Evolutionary conservation across 139 green algal genomes (phyloP), one percentile per base, ranked within the genome.

Genomic region (Auxenochlorella pyrenoidosa): DNA sequence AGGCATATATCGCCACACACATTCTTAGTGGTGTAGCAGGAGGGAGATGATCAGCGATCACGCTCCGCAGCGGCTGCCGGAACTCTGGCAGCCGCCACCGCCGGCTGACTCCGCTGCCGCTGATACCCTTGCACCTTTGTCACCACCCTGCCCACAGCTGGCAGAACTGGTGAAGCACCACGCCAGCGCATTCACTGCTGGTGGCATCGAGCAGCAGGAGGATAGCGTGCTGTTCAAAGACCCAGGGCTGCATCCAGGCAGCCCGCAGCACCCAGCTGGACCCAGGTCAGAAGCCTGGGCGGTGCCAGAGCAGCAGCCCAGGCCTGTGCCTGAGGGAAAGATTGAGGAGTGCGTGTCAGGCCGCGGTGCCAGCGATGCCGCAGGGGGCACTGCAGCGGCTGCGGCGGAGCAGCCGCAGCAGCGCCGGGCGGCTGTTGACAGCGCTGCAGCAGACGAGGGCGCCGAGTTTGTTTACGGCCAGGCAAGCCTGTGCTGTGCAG

Each of bases 231-330:
- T 84, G 54, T 21, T 84, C 19, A 84, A 34, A 5, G 24, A 84
- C 2, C 30, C 58, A 0, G 79, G 79, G 0, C 79, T 84, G 79
- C 79, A 84, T 58, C 79, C 79, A 16, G 79, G 79, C 79, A 75
- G 75, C 75, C 75, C 47, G 12, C 30, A 19, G 40, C 70, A 72
- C 22, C 15, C 65, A 72, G 65, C 65, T n/a, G n/a, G n/a, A 72
- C 65, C n/a, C n/a, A n/a, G 65, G 30, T 3, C 30, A 72, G 5
- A 16, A 38, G 65, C 28, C 26, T 36, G 30, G 70, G 36, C 19
- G 36, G 30, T 21, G 2, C 19, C 72, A 58, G 22, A n/a, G 40
- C 40, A 54, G 24, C 28, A 34, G 24, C n/a, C n/a, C n/a, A n/a
- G n/a, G n/a, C n/a, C n/a, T n/a, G 4, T 24, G 16, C 24, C 32